A percentile compares a stretch with the other conserved stretches of the same genome.
Evolutionary conservation across 495 filamentous ascomycete genomes (phyloP).

Genomic region (Lepraria neglecta): DNA sequence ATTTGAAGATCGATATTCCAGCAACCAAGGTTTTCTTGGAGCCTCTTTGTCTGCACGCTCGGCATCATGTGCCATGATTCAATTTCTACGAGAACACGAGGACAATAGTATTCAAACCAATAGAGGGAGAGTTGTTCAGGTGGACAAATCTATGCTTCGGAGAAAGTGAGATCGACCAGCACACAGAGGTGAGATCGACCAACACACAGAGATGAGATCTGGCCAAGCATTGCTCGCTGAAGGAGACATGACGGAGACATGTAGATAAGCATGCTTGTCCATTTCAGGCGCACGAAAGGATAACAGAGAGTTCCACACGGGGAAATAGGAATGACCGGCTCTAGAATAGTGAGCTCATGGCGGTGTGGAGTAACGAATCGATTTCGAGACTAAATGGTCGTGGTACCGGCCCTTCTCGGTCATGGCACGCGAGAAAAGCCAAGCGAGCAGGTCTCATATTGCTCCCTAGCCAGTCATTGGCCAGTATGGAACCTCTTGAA

Average conservation of each 20-base stretch:
- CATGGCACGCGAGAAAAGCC: neutral
- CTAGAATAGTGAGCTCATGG: neutral
- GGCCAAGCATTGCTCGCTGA: neutral
- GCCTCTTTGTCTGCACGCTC: constrained; percentile 12
- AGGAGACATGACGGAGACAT: neutral
- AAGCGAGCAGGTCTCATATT: neutral
- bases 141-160: neutral
- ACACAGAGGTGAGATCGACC: neutral
- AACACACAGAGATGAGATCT: neutral
- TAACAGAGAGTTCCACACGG: neutral
- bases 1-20: constrained; percentile 23
- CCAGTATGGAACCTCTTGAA: neutral
- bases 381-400: neutral
- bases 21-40: constrained; percentile 18
- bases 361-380: neutral
- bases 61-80: constrained; percentile 19
- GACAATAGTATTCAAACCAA: neutral
- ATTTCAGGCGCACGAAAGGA: neutral
- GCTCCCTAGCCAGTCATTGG: neutral
- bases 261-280: neutral
- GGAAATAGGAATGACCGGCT: neutral
- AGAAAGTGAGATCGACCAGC: too few species aligned
- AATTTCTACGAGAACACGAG: neutral
- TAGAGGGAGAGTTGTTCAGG: too few species aligned
- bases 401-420: neutral